A percentile compares a stretch with the other conserved stretches of the same genome.
phyloP scores from a whole-genome alignment of 1,284 basidiomycete species.

The Naganishia cerealis region DNA sequence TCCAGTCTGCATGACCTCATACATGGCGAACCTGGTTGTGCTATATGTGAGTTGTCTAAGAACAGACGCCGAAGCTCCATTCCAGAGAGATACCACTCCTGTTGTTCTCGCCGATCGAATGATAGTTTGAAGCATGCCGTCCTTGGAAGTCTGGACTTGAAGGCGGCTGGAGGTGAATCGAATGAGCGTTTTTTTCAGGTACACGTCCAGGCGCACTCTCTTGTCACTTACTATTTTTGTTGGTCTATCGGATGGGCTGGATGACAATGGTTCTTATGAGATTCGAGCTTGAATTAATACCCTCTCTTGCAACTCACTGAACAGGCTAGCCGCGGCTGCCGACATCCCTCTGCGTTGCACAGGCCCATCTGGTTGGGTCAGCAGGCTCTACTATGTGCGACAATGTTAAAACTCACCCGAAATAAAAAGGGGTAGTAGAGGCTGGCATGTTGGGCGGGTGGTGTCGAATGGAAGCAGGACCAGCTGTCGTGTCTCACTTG shows the following conservation, averaged over 20 bases:
- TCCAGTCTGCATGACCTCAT: constrained; percentile 36
- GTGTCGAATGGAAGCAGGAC: too few relatives aligned
- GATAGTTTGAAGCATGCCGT: constrained; percentile 9
- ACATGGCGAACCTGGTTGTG: constrained; percentile 38
- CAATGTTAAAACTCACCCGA: background rate
- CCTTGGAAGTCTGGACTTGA: constrained; percentile 17
- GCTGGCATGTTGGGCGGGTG: background rate
- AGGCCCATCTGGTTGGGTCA: background rate
- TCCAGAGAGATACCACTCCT: constrained; percentile 38
- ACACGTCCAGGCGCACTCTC: too few relatives aligned
- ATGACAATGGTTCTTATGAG: background rate
- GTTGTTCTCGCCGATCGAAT: background rate
- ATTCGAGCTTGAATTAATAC: background rate
- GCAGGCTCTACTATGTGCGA: background rate
- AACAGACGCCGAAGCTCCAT: constrained; percentile 38
- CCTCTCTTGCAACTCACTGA: constrained; percentile 1
- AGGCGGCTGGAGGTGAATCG: constrained; percentile 1
- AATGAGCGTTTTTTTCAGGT: too few relatives aligned
- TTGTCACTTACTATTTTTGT: constrained; percentile 14
- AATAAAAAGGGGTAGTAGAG: constrained; percentile 10
- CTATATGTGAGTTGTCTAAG: constrained; percentile 41
- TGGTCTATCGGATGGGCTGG: constrained; percentile 25
- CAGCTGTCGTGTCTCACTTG: too few relatives aligned
- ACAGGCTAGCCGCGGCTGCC: constrained; percentile 14
- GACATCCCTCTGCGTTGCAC: constrained; percentile 9